These are phyloP conservation scores for Cercospora sp. DNA, from an alignment of 2,329 filamentous ascomycete species.

Conservation along the genomic window DNA sequence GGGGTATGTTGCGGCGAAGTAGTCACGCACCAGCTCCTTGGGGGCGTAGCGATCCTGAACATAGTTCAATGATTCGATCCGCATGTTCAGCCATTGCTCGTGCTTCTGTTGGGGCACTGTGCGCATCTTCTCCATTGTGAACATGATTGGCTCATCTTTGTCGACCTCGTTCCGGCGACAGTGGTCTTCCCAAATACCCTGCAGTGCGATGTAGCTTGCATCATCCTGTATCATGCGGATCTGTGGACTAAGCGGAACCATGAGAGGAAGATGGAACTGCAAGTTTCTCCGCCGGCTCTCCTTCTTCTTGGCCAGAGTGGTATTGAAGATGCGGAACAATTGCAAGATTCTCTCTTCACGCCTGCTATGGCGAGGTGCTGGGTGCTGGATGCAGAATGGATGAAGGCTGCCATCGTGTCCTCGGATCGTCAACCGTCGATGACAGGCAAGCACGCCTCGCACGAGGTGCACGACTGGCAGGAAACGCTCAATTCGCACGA, in stretches of 20 bases:
- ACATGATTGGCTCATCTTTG: constrained; percentile 93
- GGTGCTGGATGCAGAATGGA: constrained; percentile 93
- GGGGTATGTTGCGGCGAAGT: constrained; percentile 85
- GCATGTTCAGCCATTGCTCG: constrained; percentile 51
- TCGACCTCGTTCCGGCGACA: constrained; percentile 82
- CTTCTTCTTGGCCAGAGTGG: constrained; percentile 85
- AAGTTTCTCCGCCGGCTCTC: constrained; percentile 90
- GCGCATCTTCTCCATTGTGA: constrained; percentile 91
- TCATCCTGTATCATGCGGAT: constrained; percentile 96
- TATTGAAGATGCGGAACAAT: constrained; percentile 96
- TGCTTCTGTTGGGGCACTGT: constrained; percentile 64
- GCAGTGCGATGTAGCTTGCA: constrained; percentile 86
- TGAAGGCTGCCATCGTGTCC: constrained; percentile 98
- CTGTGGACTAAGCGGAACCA: constrained; percentile 92
- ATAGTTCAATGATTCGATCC: constrained; percentile 85
- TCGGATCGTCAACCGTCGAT: constrained; percentile 90
- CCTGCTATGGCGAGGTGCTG: constrained; percentile 85
- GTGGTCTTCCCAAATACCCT: constrained; percentile 94
- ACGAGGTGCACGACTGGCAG: constrained; percentile 92
- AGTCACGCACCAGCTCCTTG: constrained; percentile 76
- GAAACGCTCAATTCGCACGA: constrained; percentile 96
- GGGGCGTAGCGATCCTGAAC: constrained; percentile 95
- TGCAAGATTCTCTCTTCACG: constrained; percentile 94
- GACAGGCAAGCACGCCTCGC: constrained; percentile 84
- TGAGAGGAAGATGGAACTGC: constrained; percentile 92